Percentiles rank a stretch among this genome's conserved stretches.
phyloP scores from a whole-genome alignment of 225 moss, liverwort and hornwort species.

The Pleurozium schreberi region DNA sequence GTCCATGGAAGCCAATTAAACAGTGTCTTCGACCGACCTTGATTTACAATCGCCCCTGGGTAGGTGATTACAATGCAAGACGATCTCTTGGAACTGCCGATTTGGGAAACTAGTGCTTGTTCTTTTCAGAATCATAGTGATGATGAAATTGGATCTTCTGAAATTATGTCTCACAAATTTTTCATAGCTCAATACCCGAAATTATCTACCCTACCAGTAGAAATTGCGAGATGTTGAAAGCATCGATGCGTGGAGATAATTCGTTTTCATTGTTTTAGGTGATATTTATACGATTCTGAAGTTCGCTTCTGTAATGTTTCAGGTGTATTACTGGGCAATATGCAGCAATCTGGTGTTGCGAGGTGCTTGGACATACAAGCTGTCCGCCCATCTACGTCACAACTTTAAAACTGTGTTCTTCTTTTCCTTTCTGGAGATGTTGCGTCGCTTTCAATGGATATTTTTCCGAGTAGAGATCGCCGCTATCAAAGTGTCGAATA shows the following conservation, averaged over 20 bases:
- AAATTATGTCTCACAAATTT: neutral
- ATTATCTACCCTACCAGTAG: neutral
- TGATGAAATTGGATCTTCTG: neutral
- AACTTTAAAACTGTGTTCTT: conserved; percentile 80
- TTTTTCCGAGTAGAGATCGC: conserved; percentile 92
- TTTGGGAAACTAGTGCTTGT: neutral
- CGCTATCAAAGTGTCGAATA: conserved; percentile 49
- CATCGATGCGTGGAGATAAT: neutral
- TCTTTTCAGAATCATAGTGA: neutral
- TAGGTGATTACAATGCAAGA: conserved; percentile 15
- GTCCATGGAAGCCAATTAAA: conserved; percentile 60
- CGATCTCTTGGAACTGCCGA: neutral
- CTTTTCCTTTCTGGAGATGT: conserved; percentile 86
- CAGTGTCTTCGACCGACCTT: conserved; percentile 68
- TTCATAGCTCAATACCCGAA: neutral
- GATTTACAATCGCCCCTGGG: conserved; percentile 68
- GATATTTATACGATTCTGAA: neutral
- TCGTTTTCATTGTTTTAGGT: neutral
- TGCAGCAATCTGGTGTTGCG: conserved; percentile 74
- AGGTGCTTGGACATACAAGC: conserved; percentile 89
- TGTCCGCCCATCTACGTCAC: conserved; percentile 86
- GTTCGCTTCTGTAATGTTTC: neutral
- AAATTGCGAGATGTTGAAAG: neutral
- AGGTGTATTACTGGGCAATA: conserved; percentile 95
- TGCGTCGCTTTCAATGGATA: conserved; percentile 91